These are phyloP conservation scores for Fusarium chuoi DNA, from an alignment of 2,329 filamentous ascomycete species.

Conservation along the genomic window DNA sequence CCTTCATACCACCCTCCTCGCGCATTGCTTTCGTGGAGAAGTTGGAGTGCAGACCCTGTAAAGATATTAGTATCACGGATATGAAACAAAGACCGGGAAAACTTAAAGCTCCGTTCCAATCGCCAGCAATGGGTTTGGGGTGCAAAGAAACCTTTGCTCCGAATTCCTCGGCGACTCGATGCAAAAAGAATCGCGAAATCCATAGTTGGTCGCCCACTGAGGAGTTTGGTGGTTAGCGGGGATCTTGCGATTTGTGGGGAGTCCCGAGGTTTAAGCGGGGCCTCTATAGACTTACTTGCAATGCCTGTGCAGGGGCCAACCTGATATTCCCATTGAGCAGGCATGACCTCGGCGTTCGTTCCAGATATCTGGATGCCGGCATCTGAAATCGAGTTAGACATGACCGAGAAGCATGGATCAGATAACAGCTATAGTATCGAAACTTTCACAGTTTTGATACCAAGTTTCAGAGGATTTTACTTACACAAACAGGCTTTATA, in stretches of 20 bases:
- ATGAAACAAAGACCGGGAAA: not conserved
- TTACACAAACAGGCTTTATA: conserved; percentile 74
- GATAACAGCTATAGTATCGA: not conserved
- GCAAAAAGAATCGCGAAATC: conserved; percentile 83
- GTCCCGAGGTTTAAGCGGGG: no score
- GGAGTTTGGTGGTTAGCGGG: conserved; percentile 38
- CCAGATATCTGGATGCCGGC: conserved; percentile 93
- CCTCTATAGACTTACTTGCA: conserved; percentile 63
- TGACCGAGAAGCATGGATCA: no score
- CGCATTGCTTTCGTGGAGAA: conserved; percentile 93
- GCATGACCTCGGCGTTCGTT: conserved; percentile 99
- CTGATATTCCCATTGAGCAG: conserved; percentile 98
- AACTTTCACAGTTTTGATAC: not conserved
- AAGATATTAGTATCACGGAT: not conserved
- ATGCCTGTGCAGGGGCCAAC: conserved; percentile 92
- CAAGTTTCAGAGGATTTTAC: conserved; percentile 1
- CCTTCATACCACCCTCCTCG: conserved; percentile 91
- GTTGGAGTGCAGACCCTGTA: conserved; percentile 87
- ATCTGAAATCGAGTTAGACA: conserved; percentile 50
- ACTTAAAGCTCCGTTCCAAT: conserved; percentile 79
- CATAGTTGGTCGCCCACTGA: conserved; percentile 95
- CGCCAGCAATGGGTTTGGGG: conserved; percentile 93
- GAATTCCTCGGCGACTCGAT: conserved; percentile 94
- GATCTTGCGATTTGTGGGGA: no score
- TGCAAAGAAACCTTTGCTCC: conserved; percentile 94